A percentile compares a stretch with the other conserved stretches of the same genome.
Evolutionary conservation across 306 rosid genomes (phyloP).

Genomic region (Sesbania bispinosa): DNA sequence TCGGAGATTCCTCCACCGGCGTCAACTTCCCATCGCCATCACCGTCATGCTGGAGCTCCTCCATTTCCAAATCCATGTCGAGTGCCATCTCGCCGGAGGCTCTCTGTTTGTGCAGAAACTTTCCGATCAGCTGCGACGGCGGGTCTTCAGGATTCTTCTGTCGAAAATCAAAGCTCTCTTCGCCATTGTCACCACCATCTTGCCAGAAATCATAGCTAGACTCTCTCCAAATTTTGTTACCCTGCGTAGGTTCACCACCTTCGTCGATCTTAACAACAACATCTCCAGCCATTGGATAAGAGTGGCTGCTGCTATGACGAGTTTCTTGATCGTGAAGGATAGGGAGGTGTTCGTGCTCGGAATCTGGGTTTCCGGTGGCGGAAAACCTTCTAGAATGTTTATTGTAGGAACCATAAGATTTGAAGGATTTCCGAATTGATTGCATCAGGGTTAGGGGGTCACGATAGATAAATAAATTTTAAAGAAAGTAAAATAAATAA

Average conservation of each 20-base stretch:
- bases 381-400: conserved; percentile 36
- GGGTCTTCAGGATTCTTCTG: conserved; percentile 50
- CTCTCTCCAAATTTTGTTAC: conserved; percentile 46
- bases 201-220: conserved; percentile 61
- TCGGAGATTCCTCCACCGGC: conserved; percentile 57
- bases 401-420: conserved; percentile 43
- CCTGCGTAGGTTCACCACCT: conserved; percentile 1
- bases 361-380: neutral
- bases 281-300: conserved; percentile 18
- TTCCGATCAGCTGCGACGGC: conserved; percentile 71
- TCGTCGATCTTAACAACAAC: conserved; percentile 57
- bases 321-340: conserved; percentile 46
- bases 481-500: neutral
- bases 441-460: conserved; percentile 41
- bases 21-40: conserved; percentile 25
- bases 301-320: neutral
- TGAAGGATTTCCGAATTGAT: conserved; percentile 56
- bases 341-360: conserved; percentile 47
- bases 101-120: conserved; percentile 67
- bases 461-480: too few relatives aligned
- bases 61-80: conserved; percentile 98
- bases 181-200: neutral
- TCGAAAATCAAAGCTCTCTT: conserved; percentile 45
- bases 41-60: conserved; percentile 48
- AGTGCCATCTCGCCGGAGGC: conserved; percentile 66